These are phyloP conservation scores for Neocucurbitaria cava DNA, from an alignment of 2,329 filamentous ascomycete species.

Conservation along the genomic window DNA sequence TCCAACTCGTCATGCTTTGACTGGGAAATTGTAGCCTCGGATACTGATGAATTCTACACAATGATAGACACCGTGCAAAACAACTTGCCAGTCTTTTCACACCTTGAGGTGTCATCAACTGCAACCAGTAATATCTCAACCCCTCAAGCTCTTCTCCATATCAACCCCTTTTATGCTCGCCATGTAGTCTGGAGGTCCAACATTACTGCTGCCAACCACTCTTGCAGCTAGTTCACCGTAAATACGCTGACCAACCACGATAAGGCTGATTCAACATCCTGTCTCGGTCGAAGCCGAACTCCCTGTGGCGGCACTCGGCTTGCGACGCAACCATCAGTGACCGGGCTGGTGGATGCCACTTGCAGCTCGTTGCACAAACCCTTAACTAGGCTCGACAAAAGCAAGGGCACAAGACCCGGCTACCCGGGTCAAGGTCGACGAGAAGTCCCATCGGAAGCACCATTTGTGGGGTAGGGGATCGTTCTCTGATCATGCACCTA, in stretches of 20 bases:
- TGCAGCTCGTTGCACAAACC: conserved; percentile 29
- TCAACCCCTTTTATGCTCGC: neutral
- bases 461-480: conserved; percentile 32
- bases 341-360: conserved; percentile 41
- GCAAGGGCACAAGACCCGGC: conserved; percentile 37
- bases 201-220: neutral
- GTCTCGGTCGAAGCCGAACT: conserved; percentile 35
- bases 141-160: too few species aligned
- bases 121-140: too few species aligned
- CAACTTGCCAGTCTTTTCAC: neutral
- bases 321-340: conserved; percentile 29
- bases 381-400: conserved; percentile 30
- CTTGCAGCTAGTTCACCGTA: neutral
- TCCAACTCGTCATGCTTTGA: neutral
- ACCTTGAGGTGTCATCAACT: neutral
- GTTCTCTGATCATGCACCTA: conserved; percentile 35
- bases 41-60: neutral
- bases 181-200: neutral
- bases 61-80: neutral
- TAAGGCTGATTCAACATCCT: conserved; percentile 20
- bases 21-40: neutral
- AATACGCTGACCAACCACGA: neutral
- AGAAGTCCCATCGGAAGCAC: conserved; percentile 34
- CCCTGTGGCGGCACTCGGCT: conserved; percentile 24
- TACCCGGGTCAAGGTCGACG: conserved; percentile 35